phyloP scores from a whole-genome alignment of 2,329 filamentous ascomycete genomes.

The Cladosporium sp. region DNA sequence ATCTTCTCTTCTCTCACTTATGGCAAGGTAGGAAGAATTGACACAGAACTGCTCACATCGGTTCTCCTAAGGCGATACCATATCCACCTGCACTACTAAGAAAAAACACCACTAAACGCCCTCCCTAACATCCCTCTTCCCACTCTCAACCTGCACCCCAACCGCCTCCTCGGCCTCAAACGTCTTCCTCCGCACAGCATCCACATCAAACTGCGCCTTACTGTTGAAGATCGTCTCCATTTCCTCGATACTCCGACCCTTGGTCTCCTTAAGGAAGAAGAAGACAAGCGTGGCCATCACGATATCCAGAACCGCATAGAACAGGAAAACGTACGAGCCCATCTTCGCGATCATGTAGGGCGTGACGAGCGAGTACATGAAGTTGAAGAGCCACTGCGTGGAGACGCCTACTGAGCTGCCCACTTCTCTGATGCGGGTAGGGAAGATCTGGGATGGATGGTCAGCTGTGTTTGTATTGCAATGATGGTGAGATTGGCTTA shows the following conservation, averaged over 20 bases:
- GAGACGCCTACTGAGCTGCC: slow-evolving; percentile 53
- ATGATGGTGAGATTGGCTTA: slow-evolving; percentile 31
- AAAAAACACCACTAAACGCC: neutral
- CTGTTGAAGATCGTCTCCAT: slow-evolving; percentile 34
- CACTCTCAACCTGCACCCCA: neutral
- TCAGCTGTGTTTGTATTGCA: neutral
- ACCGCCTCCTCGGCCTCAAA: slow-evolving; percentile 13
- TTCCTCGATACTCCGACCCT: slow-evolving; percentile 39
- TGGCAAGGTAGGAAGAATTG: neutral
- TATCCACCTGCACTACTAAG: neutral
- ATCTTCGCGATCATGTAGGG: slow-evolving; percentile 55
- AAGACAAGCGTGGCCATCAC: slow-evolving; percentile 44
- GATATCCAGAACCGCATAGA: slow-evolving; percentile 50
- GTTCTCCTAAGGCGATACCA: neutral
- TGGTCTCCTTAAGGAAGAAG: slow-evolving; percentile 41
- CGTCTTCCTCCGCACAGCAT: slow-evolving; percentile 19
- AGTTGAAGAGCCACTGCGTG: slow-evolving; percentile 56
- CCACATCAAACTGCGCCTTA: slow-evolving; percentile 29
- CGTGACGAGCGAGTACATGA: slow-evolving; percentile 50
- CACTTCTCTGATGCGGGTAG: slow-evolving; percentile 51
- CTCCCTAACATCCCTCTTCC: neutral
- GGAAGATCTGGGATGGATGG: slow-evolving; percentile 50
- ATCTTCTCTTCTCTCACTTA: neutral
- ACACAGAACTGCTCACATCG: neutral
- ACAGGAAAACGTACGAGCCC: slow-evolving; percentile 46